phyloP scores from a whole-genome alignment of 306 rosid species.

The Lithocarpus polystachyus region DNA sequence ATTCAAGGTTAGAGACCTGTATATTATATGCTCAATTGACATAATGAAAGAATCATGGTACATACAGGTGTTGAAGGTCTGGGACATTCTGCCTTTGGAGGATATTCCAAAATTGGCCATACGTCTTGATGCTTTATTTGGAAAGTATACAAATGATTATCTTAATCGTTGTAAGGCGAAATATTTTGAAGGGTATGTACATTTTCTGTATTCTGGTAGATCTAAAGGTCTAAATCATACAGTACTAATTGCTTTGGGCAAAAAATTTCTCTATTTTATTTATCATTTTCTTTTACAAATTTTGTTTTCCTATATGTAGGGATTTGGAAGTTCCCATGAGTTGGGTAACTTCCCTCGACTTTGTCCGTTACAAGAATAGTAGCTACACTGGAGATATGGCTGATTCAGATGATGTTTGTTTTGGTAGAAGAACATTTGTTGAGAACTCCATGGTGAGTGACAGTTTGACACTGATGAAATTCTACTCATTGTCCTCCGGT shows the following conservation, averaged over 20 bases:
- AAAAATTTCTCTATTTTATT: background rate
- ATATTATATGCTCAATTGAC: conserved; percentile 54
- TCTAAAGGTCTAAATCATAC: no score
- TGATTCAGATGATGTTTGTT: conserved; percentile 20
- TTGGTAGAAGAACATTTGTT: conserved; percentile 56
- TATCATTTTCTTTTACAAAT: background rate
- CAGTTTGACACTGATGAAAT: conserved; percentile 75
- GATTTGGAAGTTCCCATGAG: conserved; percentile 50
- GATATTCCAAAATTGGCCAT: conserved; percentile 52
- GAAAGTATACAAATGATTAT: conserved; percentile 52
- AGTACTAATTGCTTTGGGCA: no score
- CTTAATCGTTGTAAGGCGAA: conserved; percentile 48
- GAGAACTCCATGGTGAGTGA: conserved; percentile 82
- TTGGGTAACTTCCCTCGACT: conserved; percentile 43
- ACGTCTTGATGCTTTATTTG: conserved; percentile 55
- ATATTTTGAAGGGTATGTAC: conserved; percentile 51
- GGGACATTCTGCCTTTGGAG: conserved; percentile 62
- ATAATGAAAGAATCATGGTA: conserved; percentile 35
- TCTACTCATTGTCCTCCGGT: conserved; percentile 53
- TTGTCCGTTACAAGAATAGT: conserved; percentile 38
- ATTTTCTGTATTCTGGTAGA: background rate
- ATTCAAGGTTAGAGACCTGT: conserved; percentile 55
- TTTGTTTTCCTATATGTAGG: conserved; percentile 21
- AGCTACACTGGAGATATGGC: conserved; percentile 15
- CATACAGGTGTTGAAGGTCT: conserved; percentile 61